Evolutionary conservation across 1,284 basidiomycete species (phyloP).

Genomic region (Mycosarcoma maydis): DNA sequence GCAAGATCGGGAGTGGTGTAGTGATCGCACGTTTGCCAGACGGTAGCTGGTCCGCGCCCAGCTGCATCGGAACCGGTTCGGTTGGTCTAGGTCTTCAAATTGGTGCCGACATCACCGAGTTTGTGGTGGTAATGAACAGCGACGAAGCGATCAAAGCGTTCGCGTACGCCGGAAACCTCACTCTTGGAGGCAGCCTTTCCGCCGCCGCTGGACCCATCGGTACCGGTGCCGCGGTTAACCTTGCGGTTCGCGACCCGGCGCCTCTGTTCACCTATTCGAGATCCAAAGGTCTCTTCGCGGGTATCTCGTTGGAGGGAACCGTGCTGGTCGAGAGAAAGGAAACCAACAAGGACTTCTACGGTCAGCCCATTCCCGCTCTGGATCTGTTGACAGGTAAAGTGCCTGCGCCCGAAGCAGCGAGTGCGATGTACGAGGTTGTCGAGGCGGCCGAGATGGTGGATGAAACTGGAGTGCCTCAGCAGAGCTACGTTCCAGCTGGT

Average conservation of each 20-base stretch:
- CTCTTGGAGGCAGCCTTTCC: conserved; percentile 76
- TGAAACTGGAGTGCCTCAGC: conserved; percentile 77
- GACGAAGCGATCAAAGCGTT: conserved; percentile 96
- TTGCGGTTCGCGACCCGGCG: conserved; percentile 87
- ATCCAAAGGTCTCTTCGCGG: conserved; percentile 93
- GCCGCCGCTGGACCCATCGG: conserved; percentile 77
- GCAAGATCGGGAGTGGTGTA: conserved; percentile 91
- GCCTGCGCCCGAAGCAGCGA: conserved; percentile 94
- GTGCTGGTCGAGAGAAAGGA: conserved; percentile 94
- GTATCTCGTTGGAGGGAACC: conserved; percentile 92
- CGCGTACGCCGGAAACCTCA: conserved; percentile 93
- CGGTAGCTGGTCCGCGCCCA: conserved; percentile 96
- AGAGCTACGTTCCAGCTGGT: conserved; percentile 78
- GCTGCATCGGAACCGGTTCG: conserved; percentile 91
- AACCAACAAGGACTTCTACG: conserved; percentile 82
- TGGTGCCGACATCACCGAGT: conserved; percentile 73
- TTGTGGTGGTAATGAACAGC: conserved; percentile 89
- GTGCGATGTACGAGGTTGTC: conserved; percentile 90
- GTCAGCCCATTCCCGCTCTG: conserved; percentile 84
- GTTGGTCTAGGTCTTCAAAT: conserved; percentile 94
- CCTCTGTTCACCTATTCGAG: conserved; percentile 98
- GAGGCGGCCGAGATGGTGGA: conserved; percentile 74
- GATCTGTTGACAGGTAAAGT: conserved; percentile 92
- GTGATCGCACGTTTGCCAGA: conserved; percentile 94
- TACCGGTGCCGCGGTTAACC: conserved; percentile 89